Percentiles rank a stretch among this genome's conserved stretches.
phyloP scores from a whole-genome alignment of 352 stramenopile species.

The Blastocystis hominis region DNA sequence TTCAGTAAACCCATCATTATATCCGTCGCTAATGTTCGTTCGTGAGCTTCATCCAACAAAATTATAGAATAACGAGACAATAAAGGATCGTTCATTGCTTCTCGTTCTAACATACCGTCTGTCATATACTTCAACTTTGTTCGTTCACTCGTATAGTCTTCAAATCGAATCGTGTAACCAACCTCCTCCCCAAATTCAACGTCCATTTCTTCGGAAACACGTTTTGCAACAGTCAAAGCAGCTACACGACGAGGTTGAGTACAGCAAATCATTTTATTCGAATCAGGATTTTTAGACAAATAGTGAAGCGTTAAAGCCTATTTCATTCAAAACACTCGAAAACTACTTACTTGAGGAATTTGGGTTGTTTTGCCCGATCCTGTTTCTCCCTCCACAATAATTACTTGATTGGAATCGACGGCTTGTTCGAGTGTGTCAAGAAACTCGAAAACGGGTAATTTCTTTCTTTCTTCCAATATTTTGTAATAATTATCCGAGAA shows the following conservation, averaged over 20 bases:
- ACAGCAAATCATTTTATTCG: constrained; percentile 76
- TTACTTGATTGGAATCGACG: constrained; percentile 76
- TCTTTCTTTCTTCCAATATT: constrained; percentile 73
- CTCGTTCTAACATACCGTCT: constrained; percentile 90
- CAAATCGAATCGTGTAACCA: constrained; percentile 98
- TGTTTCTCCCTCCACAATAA: constrained; percentile 96
- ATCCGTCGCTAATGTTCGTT: constrained; percentile 90
- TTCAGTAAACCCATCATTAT: constrained; percentile 95
- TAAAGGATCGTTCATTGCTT: constrained; percentile 88
- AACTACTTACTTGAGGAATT: constrained; percentile 66
- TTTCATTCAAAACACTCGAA: not conserved
- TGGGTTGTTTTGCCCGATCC: constrained; percentile 90
- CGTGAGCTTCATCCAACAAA: constrained; percentile 93
- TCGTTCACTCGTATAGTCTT: constrained; percentile 78
- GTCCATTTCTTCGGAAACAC: constrained; percentile 96
- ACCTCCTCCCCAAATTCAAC: constrained; percentile 89
- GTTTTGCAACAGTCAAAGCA: constrained; percentile 88
- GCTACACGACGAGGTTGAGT: constrained; percentile 94
- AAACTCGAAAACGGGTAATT: constrained; percentile 82
- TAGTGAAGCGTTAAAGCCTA: constrained; percentile 57
- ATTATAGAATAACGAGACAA: constrained; percentile 73
- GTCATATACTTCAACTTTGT: constrained; percentile 78
- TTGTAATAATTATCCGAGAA: constrained; percentile 82
- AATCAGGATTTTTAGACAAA: constrained; percentile 30
- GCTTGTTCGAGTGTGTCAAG: constrained; percentile 72